Evolutionary conservation across 257 asterid species (phyloP).

Genomic region (Plantago major): DNA sequence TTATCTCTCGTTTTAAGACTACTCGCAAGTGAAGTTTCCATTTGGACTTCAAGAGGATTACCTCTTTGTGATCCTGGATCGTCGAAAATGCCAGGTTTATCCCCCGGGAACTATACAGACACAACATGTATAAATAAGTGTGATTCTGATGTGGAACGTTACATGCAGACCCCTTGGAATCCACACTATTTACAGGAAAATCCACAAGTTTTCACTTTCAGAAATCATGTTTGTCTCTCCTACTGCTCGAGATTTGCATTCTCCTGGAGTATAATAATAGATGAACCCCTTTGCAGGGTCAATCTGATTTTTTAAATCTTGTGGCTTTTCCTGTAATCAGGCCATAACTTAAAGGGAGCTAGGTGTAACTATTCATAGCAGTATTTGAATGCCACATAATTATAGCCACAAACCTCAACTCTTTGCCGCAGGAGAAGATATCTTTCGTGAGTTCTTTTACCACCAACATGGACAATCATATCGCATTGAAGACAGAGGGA

Average conservation of each 20-base stretch:
- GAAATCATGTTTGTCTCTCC: too few relatives aligned
- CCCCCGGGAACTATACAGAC: conserved; percentile 77
- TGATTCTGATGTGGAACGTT: conserved; percentile 1
- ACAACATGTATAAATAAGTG: conserved; percentile 17
- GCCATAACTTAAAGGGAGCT: too few relatives aligned
- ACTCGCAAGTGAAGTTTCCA: conserved; percentile 31
- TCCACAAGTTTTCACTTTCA: not conserved
- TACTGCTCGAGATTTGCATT: too few relatives aligned
- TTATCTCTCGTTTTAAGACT: conserved; percentile 32
- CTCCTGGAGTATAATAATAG: too few relatives aligned
- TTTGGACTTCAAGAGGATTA: conserved; percentile 32
- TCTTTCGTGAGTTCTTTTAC: conserved; percentile 92
- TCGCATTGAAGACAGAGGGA: conserved; percentile 95
- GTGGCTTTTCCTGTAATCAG: not conserved
- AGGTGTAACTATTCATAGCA: too few relatives aligned
- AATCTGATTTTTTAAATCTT: too few relatives aligned
- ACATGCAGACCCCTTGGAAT: too few relatives aligned
- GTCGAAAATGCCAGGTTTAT: conserved; percentile 41
- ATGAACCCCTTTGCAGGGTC: too few relatives aligned
- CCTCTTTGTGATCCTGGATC: conserved; percentile 47
- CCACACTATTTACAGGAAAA: not conserved
- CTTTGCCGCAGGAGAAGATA: conserved; percentile 90
- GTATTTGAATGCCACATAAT: not conserved
- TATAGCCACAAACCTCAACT: conserved; percentile 74
- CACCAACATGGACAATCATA: conserved; percentile 90